These are phyloP conservation scores for Calonectria henricotiae DNA, from an alignment of 2,329 filamentous ascomycete species.

Conservation along the genomic window DNA sequence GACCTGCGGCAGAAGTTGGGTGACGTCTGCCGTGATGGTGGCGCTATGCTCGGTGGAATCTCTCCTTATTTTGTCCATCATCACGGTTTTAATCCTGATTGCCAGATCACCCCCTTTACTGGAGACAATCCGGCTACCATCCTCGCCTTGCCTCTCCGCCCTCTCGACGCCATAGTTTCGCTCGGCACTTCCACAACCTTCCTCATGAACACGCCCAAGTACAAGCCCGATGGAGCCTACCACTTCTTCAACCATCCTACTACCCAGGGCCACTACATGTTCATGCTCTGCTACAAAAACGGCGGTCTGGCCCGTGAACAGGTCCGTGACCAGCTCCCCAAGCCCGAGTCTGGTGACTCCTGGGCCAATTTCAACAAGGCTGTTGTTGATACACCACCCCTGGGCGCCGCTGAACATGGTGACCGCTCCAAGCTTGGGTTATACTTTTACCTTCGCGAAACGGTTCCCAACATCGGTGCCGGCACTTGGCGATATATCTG, in stretches of 20 bases:
- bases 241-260: constrained; percentile 99
- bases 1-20: constrained; percentile 86
- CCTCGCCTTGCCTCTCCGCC: constrained; percentile 87
- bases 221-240: constrained; percentile 90
- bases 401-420: constrained; percentile 72
- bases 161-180: constrained; percentile 93
- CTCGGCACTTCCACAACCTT: constrained; percentile 97
- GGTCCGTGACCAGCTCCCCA: constrained; percentile 85
- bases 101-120: constrained; percentile 88
- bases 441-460: constrained; percentile 97
- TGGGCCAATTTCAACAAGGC: constrained; percentile 89
- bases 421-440: constrained; percentile 86
- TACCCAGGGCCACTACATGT: constrained; percentile 94
- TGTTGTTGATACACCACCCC: constrained; percentile 78
- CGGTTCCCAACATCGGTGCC: constrained; percentile 90
- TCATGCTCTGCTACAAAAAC: constrained; percentile 99
- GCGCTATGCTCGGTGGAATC: constrained; percentile 82
- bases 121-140: constrained; percentile 98
- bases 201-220: constrained; percentile 95
- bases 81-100: constrained; percentile 84
- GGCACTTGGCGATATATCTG: constrained; percentile 90
- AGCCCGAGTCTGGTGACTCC: constrained; percentile 63
- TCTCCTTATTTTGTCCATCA: constrained; percentile 84
- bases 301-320: constrained; percentile 93
- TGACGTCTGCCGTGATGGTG: constrained; percentile 84